A percentile compares a stretch with the other conserved stretches of the same genome.
Conservation (phyloP, 805 yeast genomes). For the Metschnikowia hibisci region DNA sequence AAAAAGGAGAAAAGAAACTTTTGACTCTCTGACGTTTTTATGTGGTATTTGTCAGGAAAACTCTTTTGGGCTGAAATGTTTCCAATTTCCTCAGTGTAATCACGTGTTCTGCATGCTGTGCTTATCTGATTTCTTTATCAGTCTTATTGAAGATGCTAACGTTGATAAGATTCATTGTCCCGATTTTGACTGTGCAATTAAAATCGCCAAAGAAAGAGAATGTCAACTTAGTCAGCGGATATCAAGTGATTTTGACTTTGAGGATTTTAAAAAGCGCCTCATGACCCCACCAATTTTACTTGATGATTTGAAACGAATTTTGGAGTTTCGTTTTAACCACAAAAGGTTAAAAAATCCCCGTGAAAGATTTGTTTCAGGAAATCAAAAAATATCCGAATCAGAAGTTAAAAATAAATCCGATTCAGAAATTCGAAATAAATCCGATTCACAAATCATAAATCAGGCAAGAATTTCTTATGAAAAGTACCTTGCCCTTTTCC, state of each 20-base stretch:
- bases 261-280: conserved; percentile 31
- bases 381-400: neutral
- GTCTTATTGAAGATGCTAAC: conserved; percentile 45
- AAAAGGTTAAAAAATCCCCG: too few species aligned
- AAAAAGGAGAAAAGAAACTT: conserved; percentile 20
- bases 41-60: conserved; percentile 58
- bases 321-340: conserved; percentile 10
- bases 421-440: too few species aligned
- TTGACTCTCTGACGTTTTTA: conserved; percentile 35
- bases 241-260: conserved; percentile 17
- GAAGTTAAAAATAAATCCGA: too few species aligned
- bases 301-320: conserved; percentile 29
- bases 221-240: neutral
- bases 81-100: conserved; percentile 25
- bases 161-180: conserved; percentile 57
- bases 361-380: too few species aligned
- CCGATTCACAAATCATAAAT: too few species aligned
- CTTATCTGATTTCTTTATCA: conserved; percentile 14
- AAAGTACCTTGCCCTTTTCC: conserved; percentile 34
- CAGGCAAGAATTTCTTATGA: conserved; percentile 1
- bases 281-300: conserved; percentile 41
- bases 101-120: conserved; percentile 18
- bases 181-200: conserved; percentile 44
- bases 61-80: conserved; percentile 42
- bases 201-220: conserved; percentile 16